phyloP scores from a whole-genome alignment of 116 monocot species.

The Trichopus zeylanicus region DNA sequence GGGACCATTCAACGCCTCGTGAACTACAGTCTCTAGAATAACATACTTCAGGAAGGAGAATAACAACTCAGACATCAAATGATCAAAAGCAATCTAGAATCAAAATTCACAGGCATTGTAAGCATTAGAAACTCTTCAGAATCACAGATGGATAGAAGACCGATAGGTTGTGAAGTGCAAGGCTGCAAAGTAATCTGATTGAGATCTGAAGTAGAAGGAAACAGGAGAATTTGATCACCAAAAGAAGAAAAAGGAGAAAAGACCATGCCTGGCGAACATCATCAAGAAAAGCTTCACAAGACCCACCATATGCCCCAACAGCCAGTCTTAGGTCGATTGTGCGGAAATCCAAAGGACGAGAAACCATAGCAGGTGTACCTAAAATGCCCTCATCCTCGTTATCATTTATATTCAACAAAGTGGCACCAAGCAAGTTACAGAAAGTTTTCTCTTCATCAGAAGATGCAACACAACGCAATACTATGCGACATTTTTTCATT shows the following conservation, averaged over 20 bases:
- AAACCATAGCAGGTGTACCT: slow-evolving; percentile 85
- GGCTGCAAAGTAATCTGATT: background rate
- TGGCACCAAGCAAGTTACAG: slow-evolving; percentile 76
- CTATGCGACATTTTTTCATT: slow-evolving; percentile 85
- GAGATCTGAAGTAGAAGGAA: slow-evolving; percentile 9
- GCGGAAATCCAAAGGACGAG: slow-evolving; percentile 92
- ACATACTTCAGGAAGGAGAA: too few species aligned
- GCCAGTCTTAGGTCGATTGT: slow-evolving; percentile 81
- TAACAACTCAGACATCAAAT: too few species aligned
- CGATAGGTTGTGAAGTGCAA: too few species aligned
- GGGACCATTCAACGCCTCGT: too few species aligned
- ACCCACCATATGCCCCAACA: slow-evolving; percentile 77
- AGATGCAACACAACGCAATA: slow-evolving; percentile 55
- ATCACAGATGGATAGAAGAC: too few species aligned
- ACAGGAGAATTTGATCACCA: too few species aligned
- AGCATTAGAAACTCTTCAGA: too few species aligned
- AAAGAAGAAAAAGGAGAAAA: background rate
- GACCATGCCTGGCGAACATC: slow-evolving; percentile 76
- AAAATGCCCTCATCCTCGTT: slow-evolving; percentile 91
- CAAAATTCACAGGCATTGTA: too few species aligned
- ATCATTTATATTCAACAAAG: slow-evolving; percentile 57
- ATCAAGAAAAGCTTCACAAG: slow-evolving; percentile 78
- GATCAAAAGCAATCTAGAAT: too few species aligned
- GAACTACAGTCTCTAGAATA: too few species aligned
- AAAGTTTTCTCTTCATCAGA: slow-evolving; percentile 84